Base-by-base conservation (phyloP, 768 basidiomycete species). In the Mycena vulgaris region DNA sequence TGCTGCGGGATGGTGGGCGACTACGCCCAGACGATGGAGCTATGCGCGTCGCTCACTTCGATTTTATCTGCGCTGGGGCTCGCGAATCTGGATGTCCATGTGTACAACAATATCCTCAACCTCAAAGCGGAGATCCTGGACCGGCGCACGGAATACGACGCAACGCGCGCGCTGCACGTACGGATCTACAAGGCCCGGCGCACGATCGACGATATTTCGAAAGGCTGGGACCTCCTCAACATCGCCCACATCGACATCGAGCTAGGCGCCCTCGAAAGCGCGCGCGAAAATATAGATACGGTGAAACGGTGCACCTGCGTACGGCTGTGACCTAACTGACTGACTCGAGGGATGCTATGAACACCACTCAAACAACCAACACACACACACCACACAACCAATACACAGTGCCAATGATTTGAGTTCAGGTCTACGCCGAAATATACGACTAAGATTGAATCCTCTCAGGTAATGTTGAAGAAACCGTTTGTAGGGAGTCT, bases 61-160 rank as follows among this genome's bases (percentile, higher is more conserved):
- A 6, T 66, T 0, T 37, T 66, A 0, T 39, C 57, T 2, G 65
- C 57, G 14, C 65, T 66, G 6, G 65, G 65, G 2, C 56, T 66
- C 11, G 65, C 65, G 13, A 23, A 23, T 11, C 6, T 52, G 37
- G 57, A 66, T 37, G 65, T 66, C 10, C 65, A 52, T n/a, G 57
- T 48, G 16, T 66, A 66, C 30, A 49, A 57, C 8, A 66, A 66
- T 28, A 23, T 49, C n/a, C 57, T 66, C 37, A 66, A 66, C 23
- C 48, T 66, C 21, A 59, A 28, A 48, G 65, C 65, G 30, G 65
- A 66, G 27, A 66, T 66, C 14, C 53, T 52, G 21, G 57, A 58
- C n/a, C 56, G 65, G 17, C 65, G 57, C 25, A 66, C 65, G 28
- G 65, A 66, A 27, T 66, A 66, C 57, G 57, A n/a, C 14, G 56